Conservation (phyloP, 2,329 filamentous ascomycete species). For the Rutstroemia sp. region DNA sequence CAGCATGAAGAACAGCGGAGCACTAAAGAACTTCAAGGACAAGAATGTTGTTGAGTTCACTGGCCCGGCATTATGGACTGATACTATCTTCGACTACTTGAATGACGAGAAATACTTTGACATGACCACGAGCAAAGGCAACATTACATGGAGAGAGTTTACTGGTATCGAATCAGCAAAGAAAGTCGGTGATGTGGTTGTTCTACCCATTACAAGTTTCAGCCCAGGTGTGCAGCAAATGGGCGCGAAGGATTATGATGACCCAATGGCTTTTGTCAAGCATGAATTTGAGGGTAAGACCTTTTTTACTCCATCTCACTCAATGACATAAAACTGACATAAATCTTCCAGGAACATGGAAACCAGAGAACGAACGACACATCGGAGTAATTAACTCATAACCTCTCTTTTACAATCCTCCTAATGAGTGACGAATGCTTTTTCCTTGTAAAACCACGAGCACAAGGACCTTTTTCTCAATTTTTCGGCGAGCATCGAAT, state of each 20-base stretch:
- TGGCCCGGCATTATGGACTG: conserved; percentile 90
- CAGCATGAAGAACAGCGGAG: conserved; percentile 59
- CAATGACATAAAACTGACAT: conserved; percentile 1
- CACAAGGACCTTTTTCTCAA: conserved; percentile 1
- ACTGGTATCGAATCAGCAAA: conserved; percentile 77
- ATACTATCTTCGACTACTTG: conserved; percentile 85
- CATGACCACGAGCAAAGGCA: conserved; percentile 56
- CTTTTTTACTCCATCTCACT: not conserved
- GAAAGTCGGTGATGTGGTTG: conserved; percentile 87
- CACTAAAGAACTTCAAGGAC: conserved; percentile 49
- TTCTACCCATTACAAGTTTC: conserved; percentile 94
- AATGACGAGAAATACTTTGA: conserved; percentile 88
- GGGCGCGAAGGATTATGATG: conserved; percentile 79
- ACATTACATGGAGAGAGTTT: conserved; percentile 82
- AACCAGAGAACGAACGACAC: conserved; percentile 63
- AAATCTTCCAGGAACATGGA: conserved; percentile 57
- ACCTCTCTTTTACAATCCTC: not conserved
- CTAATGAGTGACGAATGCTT: not conserved
- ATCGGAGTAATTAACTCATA: conserved; percentile 41
- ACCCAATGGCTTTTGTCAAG: conserved; percentile 96
- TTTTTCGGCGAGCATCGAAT: conserved; percentile 7
- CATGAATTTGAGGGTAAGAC: conserved; percentile 84
- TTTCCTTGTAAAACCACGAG: not conserved
- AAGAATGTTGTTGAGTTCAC: conserved; percentile 87
- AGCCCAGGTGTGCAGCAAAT: conserved; percentile 92